Conservation (phyloP, 108 stramenopile species). For the Seminavis robusta region DNA sequence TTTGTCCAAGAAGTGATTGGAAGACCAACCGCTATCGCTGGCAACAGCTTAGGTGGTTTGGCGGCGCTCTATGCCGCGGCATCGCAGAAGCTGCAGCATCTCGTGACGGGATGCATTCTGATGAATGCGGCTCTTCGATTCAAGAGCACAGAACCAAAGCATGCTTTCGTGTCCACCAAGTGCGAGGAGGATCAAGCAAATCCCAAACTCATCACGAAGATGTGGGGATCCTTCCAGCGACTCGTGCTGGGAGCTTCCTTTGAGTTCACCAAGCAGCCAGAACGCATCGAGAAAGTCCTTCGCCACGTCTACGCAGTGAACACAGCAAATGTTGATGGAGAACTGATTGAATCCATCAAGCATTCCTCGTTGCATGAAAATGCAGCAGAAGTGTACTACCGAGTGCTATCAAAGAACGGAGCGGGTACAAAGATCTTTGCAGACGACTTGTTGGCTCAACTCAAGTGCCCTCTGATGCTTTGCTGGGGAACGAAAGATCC, state of each 20-base stretch:
- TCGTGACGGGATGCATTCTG: slow-evolving; percentile 50
- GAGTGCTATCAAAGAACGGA: slow-evolving; percentile 47
- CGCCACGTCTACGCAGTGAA: slow-evolving; percentile 63
- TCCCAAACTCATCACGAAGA: slow-evolving; percentile 29
- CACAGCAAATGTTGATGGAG: slow-evolving; percentile 58
- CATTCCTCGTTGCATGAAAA: slow-evolving; percentile 63
- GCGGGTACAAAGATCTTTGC: slow-evolving; percentile 21
- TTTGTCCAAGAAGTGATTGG: slow-evolving; percentile 46
- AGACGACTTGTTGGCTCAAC: slow-evolving; percentile 43
- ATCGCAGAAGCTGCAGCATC: too few species aligned
- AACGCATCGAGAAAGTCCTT: slow-evolving; percentile 73
- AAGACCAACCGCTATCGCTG: slow-evolving; percentile 42
- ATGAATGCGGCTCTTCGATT: slow-evolving; percentile 49
- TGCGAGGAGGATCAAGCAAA: slow-evolving; percentile 16
- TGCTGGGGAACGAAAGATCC: slow-evolving; percentile 73
- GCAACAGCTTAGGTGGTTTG: slow-evolving; percentile 63
- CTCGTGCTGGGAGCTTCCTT: slow-evolving; percentile 64
- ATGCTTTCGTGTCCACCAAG: not conserved
- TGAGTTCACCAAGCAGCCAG: slow-evolving; percentile 75
- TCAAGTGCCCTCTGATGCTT: slow-evolving; percentile 55
- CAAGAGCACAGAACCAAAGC: slow-evolving; percentile 13
- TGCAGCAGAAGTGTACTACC: slow-evolving; percentile 81
- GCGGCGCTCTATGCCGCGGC: slow-evolving; percentile 30
- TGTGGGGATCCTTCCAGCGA: slow-evolving; percentile 38
- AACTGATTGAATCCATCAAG: slow-evolving; percentile 74